phyloP scores from a whole-genome alignment of 2,329 filamentous ascomycete genomes.

The Knufia petricola region DNA sequence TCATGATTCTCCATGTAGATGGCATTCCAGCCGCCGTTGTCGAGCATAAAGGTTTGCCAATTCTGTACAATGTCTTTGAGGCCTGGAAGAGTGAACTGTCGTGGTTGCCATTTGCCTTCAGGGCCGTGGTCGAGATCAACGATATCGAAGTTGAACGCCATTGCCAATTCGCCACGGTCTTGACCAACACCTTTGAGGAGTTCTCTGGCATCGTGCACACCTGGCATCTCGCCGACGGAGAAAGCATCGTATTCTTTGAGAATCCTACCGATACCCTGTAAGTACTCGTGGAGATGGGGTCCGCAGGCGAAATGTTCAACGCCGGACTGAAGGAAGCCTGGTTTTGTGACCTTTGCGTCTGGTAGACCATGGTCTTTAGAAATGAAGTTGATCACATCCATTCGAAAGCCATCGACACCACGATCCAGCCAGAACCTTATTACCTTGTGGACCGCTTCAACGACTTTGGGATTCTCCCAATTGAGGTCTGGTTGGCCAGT shows the following conservation, averaged over 20 bases:
- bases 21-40: conserved; percentile 46
- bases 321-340: conserved; percentile 41
- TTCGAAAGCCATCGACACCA: conserved; percentile 59
- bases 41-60: conserved; percentile 44
- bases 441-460: conserved; percentile 55
- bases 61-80: conserved; percentile 41
- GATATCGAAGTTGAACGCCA: conserved; percentile 61
- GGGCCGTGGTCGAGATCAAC: conserved; percentile 50
- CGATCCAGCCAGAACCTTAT: conserved; percentile 66
- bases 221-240: conserved; percentile 60
- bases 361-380: conserved; percentile 46
- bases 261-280: conserved; percentile 52
- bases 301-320: conserved; percentile 55
- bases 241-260: conserved; percentile 54
- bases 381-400: conserved; percentile 60
- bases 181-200: conserved; percentile 53
- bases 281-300: conserved; percentile 57
- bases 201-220: conserved; percentile 48
- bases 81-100: conserved; percentile 38
- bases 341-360: conserved; percentile 37
- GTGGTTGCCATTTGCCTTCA: conserved; percentile 42
- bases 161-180: conserved; percentile 48
- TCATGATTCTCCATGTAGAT: conserved; percentile 58
- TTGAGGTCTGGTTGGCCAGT: conserved; percentile 67
- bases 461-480: conserved; percentile 58